Conservation (phyloP, 2,329 filamentous ascomycete species). For the Aschersonia sp. region DNA sequence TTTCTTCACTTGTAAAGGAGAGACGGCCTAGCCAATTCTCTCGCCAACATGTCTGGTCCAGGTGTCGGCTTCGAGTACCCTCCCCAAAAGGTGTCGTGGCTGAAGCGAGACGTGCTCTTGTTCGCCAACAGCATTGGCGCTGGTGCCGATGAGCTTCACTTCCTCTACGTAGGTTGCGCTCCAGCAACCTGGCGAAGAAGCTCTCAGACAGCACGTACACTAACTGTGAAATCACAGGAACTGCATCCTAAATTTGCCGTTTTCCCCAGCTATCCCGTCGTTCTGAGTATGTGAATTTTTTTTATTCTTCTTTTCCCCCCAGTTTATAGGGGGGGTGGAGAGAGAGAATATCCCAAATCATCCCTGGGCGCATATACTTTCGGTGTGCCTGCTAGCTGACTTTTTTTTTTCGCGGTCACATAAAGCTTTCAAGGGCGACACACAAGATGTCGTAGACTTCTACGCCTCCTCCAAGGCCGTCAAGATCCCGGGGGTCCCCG, state of each 20-base stretch:
- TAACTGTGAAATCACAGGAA: slow-evolving; percentile 40
- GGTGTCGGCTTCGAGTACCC: slow-evolving; percentile 71
- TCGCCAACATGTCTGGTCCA: slow-evolving; percentile 24
- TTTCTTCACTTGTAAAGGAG: background rate
- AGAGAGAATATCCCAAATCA: too few relatives aligned
- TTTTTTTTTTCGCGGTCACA: background rate
- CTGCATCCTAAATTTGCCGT: slow-evolving; percentile 73
- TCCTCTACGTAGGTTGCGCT: slow-evolving; percentile 54
- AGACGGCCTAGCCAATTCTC: background rate
- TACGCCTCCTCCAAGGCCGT: slow-evolving; percentile 53
- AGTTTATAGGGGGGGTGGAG: too few relatives aligned
- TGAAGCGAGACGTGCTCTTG: slow-evolving; percentile 75
- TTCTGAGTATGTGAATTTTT: slow-evolving; percentile 42
- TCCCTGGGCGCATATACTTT: too few relatives aligned
- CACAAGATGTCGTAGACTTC: slow-evolving; percentile 71
- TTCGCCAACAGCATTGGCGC: slow-evolving; percentile 84
- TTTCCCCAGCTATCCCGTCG: slow-evolving; percentile 78
- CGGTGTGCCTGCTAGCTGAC: too few relatives aligned
- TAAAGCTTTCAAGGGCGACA: slow-evolving; percentile 59
- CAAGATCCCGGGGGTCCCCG: slow-evolving; percentile 61
- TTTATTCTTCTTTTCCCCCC: too few relatives aligned
- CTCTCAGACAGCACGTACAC: background rate
- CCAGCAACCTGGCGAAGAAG: background rate
- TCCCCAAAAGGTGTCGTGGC: slow-evolving; percentile 61
- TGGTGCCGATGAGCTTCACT: slow-evolving; percentile 78